A percentile compares a stretch with the other conserved stretches of the same genome.
Conservation (phyloP, 225 moss, liverwort and hornwort species). For the Anthoceros angustus region DNA sequence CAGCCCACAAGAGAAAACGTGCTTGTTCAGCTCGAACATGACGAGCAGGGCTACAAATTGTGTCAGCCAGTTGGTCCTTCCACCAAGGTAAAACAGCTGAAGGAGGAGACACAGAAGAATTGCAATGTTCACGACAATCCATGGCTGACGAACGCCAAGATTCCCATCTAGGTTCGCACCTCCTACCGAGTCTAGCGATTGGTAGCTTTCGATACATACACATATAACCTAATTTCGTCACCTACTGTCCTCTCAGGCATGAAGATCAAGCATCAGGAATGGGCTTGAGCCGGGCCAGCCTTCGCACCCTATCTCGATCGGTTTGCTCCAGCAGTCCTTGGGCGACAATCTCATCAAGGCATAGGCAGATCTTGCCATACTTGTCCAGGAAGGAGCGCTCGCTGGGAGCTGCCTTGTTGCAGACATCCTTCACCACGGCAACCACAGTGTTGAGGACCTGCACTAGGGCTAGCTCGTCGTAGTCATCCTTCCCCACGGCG, state of each 20-base stretch:
- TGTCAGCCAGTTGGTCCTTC: too few relatives aligned
- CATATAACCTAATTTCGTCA: too few relatives aligned
- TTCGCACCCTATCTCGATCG: conserved; percentile 76
- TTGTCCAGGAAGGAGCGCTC: conserved; percentile 87
- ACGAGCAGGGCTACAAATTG: too few relatives aligned
- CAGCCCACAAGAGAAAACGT: too few relatives aligned
- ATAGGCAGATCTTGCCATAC: conserved; percentile 78
- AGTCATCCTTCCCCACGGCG: conserved; percentile 81
- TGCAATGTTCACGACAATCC: too few relatives aligned
- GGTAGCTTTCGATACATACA: too few relatives aligned
- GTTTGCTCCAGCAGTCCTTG: conserved; percentile 94
- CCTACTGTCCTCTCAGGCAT: neutral
- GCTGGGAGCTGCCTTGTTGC: conserved; percentile 58
- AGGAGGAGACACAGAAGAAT: too few relatives aligned
- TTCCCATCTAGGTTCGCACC: too few relatives aligned
- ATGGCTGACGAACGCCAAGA: too few relatives aligned
- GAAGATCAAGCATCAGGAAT: conserved; percentile 25
- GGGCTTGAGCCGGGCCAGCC: conserved; percentile 69
- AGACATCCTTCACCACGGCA: conserved; percentile 63
- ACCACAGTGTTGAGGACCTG: conserved; percentile 72
- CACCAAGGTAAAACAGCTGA: too few relatives aligned
- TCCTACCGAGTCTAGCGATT: too few relatives aligned
- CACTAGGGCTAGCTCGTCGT: conserved; percentile 79
- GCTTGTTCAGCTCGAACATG: too few relatives aligned
- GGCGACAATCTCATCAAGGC: conserved; percentile 79